Percentiles rank a stretch among this genome's conserved stretches.
phyloP scores from a whole-genome alignment of 192 early-diverging fungal species.

The Umbelopsis vinacea region DNA sequence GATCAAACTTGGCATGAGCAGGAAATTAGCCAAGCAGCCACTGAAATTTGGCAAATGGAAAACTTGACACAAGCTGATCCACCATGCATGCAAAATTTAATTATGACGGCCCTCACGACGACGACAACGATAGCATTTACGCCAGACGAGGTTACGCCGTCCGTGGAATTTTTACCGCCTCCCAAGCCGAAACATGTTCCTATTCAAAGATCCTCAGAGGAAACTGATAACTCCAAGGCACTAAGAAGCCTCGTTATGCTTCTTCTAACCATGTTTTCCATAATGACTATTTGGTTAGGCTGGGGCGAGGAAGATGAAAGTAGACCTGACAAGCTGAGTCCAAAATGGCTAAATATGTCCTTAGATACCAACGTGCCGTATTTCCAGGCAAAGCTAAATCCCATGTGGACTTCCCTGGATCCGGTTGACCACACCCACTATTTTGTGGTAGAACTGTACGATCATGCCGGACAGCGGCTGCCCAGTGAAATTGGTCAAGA shows the following conservation, averaged over 20 bases:
- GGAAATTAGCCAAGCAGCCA: background rate
- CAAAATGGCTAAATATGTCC: slow-evolving; percentile 11
- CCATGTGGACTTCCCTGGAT: slow-evolving; percentile 12
- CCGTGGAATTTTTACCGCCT: background rate
- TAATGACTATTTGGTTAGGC: background rate
- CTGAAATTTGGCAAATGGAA: background rate
- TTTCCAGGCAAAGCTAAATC: slow-evolving; percentile 20
- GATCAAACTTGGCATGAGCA: background rate
- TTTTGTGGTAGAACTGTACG: slow-evolving; percentile 11
- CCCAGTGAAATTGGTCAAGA: slow-evolving; percentile 11
- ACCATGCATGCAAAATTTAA: background rate
- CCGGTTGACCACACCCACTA: slow-evolving; percentile 14
- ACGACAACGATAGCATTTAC: background rate
- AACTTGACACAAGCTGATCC: background rate
- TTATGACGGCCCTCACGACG: background rate
- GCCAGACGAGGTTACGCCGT: background rate
- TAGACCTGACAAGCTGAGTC: background rate
- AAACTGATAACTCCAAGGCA: background rate
- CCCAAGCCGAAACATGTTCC: background rate
- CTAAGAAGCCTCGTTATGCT: background rate
- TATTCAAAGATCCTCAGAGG: background rate
- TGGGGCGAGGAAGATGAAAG: background rate
- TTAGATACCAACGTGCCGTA: slow-evolving; percentile 8
- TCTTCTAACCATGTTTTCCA: background rate
- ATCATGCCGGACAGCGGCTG: background rate